phyloP scores from a whole-genome alignment of 441 rosid genomes.

The Populus hybrid region DNA sequence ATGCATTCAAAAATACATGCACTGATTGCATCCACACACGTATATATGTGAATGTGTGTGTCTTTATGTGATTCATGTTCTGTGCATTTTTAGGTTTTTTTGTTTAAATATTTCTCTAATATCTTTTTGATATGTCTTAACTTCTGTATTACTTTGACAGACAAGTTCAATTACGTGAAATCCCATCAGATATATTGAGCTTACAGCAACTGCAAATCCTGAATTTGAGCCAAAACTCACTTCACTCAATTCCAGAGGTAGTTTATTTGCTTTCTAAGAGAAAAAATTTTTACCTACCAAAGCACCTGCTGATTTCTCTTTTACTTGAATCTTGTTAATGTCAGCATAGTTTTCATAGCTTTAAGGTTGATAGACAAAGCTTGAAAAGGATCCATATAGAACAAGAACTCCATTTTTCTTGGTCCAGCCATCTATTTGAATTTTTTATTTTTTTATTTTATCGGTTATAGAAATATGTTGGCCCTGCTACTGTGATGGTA shows the following conservation, averaged over 20 bases:
- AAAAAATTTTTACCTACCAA: neutral
- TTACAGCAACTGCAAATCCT: constrained; percentile 58
- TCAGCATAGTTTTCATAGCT: neutral
- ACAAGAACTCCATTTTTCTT: neutral
- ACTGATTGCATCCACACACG: neutral
- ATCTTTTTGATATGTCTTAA: constrained; percentile 12
- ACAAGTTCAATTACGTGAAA: constrained; percentile 60
- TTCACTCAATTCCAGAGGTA: constrained; percentile 75
- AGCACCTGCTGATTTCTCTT: neutral
- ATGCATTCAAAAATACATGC: neutral
- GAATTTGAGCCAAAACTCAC: constrained; percentile 74
- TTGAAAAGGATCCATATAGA: neutral
- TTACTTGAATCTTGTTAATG: neutral
- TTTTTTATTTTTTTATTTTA: neutral
- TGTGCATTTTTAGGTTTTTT: neutral
- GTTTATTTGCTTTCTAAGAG: neutral
- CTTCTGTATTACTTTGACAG: constrained; percentile 38
- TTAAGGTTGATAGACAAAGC: neutral
- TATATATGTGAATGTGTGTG: neutral
- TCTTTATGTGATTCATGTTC: neutral
- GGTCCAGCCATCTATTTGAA: neutral
- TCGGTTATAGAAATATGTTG: neutral
- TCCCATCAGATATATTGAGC: constrained; percentile 63
- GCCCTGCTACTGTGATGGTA: neutral
- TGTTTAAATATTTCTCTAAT: neutral